Conservation (phyloP, 371 early-diverging fungal genomes). For the Mucor velutinosus region DNA sequence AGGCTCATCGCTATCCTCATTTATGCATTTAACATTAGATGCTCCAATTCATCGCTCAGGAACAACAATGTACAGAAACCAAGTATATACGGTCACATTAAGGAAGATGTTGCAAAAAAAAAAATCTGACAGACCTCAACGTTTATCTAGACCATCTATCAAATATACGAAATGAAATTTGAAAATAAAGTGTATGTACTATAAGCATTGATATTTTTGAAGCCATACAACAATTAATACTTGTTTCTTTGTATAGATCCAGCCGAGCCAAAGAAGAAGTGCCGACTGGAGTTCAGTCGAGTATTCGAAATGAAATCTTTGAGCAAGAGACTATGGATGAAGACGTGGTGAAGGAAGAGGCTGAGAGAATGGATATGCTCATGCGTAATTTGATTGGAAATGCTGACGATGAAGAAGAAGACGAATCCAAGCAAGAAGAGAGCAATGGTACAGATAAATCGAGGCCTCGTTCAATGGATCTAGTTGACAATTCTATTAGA, state of each 20-base stretch:
- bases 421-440: slow-evolving; percentile 4
- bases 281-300: slow-evolving; percentile 4
- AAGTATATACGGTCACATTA: slow-evolving; percentile 1
- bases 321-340: slow-evolving; percentile 16
- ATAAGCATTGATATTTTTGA: not conserved
- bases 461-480: not conserved
- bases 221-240: not conserved
- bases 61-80: not conserved
- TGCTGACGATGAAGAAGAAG: slow-evolving; percentile 7
- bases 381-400: slow-evolving; percentile 23
- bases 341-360: slow-evolving; percentile 15
- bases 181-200: not conserved
- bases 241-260: not conserved
- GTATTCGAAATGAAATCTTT: slow-evolving; percentile 28
- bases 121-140: not conserved
- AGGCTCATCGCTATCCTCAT: too few relatives aligned
- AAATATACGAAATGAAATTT: not conserved
- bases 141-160: not conserved
- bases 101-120: not conserved
- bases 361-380: slow-evolving; percentile 29
- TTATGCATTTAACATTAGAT: not conserved
- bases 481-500: not conserved
- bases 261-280: not conserved
- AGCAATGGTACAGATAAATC: not conserved
- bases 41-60: not conserved